Evolutionary conservation across 805 yeast species (phyloP), one percentile per base, ranked within the genome.

Genomic region (Brettanomyces naardenensis): DNA sequence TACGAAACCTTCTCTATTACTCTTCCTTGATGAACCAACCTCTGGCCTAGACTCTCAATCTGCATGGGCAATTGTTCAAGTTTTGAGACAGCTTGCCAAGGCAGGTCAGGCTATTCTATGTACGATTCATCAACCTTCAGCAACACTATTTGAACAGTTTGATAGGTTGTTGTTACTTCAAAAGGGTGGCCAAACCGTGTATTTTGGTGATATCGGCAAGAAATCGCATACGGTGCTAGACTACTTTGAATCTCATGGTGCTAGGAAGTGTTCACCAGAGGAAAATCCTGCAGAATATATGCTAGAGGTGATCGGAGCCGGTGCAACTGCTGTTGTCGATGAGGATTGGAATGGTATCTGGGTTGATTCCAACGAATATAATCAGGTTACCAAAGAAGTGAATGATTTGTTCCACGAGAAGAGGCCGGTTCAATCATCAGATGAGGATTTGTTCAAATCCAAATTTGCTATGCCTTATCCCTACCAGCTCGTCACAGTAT

Each of bases 281-380:
- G 87, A 78, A 39, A 81, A 81, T 46, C 88, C 89, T 19, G 88
- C 88, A 23, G 89, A 80, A 58, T 81, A 80, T 64, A 77, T 80
- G 59, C 61, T 81, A 47, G 78, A 78, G 44, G 75, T 75, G 40
- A 78, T 83, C 56, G 90, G 90, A 42, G 89, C 90, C 25, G 89
- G 86, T 53, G 87, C 90, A 3, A 80, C 86, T 22, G 80, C 86
- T 3, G 52, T 62, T 38, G 73, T 70, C 14, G 51, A 59, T 23
- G 69, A 68, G 36, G 79, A 83, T 56, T 83, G 84, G 79, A 64
- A 66, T 54, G 74, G 76, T 9, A 64, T 72, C 9, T 83, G 92
- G 92, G 45, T 44, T 6, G 58, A 56, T 11, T 50, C 60, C 22
- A 42, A 43, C 3, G 56, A 61, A 36, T 62, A 33, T 42, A 42